Evolutionary conservation across 2,329 filamentous ascomycete genomes (phyloP).

Genomic region (Alternaria triticina): DNA sequence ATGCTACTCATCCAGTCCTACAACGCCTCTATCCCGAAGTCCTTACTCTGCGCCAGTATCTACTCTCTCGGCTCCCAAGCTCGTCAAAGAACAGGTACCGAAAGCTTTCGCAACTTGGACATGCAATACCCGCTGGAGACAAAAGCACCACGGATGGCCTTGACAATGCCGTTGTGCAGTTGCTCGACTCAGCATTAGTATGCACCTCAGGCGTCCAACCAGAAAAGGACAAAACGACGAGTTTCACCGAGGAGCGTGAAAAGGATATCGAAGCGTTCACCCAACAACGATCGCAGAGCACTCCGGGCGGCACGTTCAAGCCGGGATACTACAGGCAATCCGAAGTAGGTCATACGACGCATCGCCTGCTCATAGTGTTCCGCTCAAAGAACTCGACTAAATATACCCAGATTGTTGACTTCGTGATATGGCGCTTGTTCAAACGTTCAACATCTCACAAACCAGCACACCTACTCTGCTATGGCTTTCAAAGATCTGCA

Average conservation of each 20-base stretch:
- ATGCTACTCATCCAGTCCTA: conserved; percentile 67
- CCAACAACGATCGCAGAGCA: conserved; percentile 50
- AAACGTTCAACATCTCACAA: conserved; percentile 60
- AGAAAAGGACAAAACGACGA: conserved; percentile 55
- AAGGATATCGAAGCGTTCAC: conserved; percentile 54
- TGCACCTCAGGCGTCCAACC: conserved; percentile 54
- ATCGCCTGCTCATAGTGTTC: background rate
- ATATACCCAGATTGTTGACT: conserved; percentile 54
- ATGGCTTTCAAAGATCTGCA: conserved; percentile 72
- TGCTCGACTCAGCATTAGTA: conserved; percentile 75
- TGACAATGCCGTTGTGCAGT: conserved; percentile 53
- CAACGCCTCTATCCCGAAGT: conserved; percentile 71
- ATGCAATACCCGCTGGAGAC: conserved; percentile 11
- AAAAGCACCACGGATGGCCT: conserved; percentile 48
- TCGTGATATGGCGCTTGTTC: conserved; percentile 76
- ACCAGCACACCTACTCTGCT: conserved; percentile 78
- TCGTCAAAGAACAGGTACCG: conserved; percentile 65
- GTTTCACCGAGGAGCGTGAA: conserved; percentile 44
- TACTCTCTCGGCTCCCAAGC: conserved; percentile 69
- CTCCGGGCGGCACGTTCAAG: conserved; percentile 36
- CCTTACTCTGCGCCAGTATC: conserved; percentile 71
- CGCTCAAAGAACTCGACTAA: conserved; percentile 16
- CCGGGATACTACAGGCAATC: conserved; percentile 47
- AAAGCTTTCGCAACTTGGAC: conserved; percentile 50
- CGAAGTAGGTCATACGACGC: conserved; percentile 48